Evolutionary conservation across 768 basidiomycete genomes (phyloP).

Genomic region (Cantharellus cinnabarinus): DNA sequence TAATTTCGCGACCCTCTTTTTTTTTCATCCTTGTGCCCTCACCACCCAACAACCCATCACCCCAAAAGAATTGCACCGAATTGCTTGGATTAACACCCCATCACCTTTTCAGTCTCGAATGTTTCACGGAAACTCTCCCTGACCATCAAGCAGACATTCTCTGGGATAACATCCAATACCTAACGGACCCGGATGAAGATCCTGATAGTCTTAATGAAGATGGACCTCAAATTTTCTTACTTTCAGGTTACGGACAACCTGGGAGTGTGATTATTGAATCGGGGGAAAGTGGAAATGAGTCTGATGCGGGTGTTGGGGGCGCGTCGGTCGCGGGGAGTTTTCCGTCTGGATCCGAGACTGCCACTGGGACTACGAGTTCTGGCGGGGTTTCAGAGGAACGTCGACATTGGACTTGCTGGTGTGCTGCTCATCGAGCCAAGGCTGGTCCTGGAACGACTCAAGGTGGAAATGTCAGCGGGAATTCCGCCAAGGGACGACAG

Average conservation of each 20-base stretch:
- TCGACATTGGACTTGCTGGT: no score
- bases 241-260: slow-evolving; percentile 52
- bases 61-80: slow-evolving; percentile 44
- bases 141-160: slow-evolving; percentile 43
- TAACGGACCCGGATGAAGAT: slow-evolving; percentile 28
- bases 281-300: no score
- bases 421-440: no score
- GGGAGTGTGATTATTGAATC: slow-evolving; percentile 20
- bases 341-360: no score
- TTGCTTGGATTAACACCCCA: slow-evolving; percentile 52
- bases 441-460: no score
- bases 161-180: slow-evolving; percentile 54
- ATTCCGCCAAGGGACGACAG: no score
- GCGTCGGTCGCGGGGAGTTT: no score
- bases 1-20: no score
- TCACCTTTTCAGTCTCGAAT: slow-evolving; percentile 49
- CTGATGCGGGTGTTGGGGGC: no score
- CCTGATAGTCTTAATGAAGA: slow-evolving; percentile 21
- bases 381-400: no score
- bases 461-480: no score
- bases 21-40: background rate
- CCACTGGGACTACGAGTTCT: no score
- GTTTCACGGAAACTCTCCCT: slow-evolving; percentile 50
- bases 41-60: background rate
- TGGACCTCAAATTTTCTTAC: slow-evolving; percentile 44